Evolutionary conservation across 2,329 filamentous ascomycete species (phyloP), one percentile per base, ranked within the genome.

Genomic region (Penicillium freii): DNA sequence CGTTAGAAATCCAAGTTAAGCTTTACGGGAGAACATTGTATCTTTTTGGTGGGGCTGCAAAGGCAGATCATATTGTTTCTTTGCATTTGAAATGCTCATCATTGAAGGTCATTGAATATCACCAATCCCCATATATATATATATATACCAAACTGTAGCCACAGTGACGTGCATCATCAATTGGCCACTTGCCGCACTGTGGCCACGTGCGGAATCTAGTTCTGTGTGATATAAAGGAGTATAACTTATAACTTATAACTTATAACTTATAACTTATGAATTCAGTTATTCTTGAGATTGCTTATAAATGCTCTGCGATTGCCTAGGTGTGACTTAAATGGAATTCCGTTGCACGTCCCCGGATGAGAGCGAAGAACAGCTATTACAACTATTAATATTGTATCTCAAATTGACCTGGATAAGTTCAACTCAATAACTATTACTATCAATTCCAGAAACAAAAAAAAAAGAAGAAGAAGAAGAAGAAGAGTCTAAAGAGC

Each of bases 141-240:
- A 15, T 33, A 47, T 34, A 25, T 25, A 17, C 19, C 15, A 27
- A 43, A 5, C 0, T 13, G n/a, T 50, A 50, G 38, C 52, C 52
- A 55, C 50, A 45, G 50, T 40, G 52, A 50, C 45, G 45, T 55
- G 29, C 36, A 43, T 55, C 29, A 36, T 19, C 45, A 54, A 31
- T 54, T 55, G 52, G 52, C 46, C 52, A 55, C 38, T 40, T 43
- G n/a, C 38, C 44, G 27, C 49, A 27, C 13, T 33, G 44, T 46
- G 44, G 31, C 45, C 45, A 47, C 45, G 42, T 44, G 50, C 31
- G 21, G n/a, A 27, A 36, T 52, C 23, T 11, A n/a, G 27, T 19
- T 13, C 34, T 38, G 17, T 6, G 17, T 11, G n/a, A 47, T 34
- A 47, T 47, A 47, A 47, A 42, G 19, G 19, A 36, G 21, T 19